Conservation (phyloP, 1,139 yeast species). For the Yamadazyma kanchanaburiensis region DNA sequence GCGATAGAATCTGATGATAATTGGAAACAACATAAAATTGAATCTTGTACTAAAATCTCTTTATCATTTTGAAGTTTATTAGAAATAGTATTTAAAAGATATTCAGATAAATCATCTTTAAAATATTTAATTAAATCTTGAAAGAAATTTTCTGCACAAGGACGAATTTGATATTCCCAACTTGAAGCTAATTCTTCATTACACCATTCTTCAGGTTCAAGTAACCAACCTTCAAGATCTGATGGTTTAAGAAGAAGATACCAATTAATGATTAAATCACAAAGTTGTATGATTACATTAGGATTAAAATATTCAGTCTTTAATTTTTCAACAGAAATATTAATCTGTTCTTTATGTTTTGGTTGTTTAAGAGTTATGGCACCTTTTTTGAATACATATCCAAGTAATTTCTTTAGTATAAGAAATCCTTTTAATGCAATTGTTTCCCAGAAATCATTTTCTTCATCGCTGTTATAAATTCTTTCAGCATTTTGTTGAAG, state of each 20-base stretch:
- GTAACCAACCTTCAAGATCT: slow-evolving; percentile 77
- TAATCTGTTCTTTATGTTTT: slow-evolving; percentile 60
- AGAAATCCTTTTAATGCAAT: slow-evolving; percentile 69
- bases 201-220: slow-evolving; percentile 92
- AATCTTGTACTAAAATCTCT: slow-evolving; percentile 68
- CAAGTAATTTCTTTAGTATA: slow-evolving; percentile 62
- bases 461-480: slow-evolving; percentile 54
- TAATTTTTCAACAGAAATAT: slow-evolving; percentile 51
- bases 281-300: slow-evolving; percentile 51
- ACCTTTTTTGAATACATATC: slow-evolving; percentile 63
- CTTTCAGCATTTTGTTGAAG: slow-evolving; percentile 60
- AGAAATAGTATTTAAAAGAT: slow-evolving; percentile 58
- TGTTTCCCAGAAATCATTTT: slow-evolving; percentile 68
- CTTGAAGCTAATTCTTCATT: slow-evolving; percentile 73
- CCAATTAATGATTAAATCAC: slow-evolving; percentile 66
- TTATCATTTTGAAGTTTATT: slow-evolving; percentile 41
- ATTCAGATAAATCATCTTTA: slow-evolving; percentile 58
- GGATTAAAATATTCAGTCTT: slow-evolving; percentile 56
- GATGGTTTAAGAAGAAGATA: slow-evolving; percentile 69
- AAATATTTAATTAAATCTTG: slow-evolving; percentile 69
- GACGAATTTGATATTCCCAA: slow-evolving; percentile 83
- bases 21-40: slow-evolving; percentile 79
- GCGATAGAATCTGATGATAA: slow-evolving; percentile 66
- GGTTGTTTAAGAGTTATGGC: slow-evolving; percentile 63
- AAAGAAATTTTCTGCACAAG: slow-evolving; percentile 84